Conservation (phyloP, 2,329 filamentous ascomycete genomes). For the Polytolypa hystricis region DNA sequence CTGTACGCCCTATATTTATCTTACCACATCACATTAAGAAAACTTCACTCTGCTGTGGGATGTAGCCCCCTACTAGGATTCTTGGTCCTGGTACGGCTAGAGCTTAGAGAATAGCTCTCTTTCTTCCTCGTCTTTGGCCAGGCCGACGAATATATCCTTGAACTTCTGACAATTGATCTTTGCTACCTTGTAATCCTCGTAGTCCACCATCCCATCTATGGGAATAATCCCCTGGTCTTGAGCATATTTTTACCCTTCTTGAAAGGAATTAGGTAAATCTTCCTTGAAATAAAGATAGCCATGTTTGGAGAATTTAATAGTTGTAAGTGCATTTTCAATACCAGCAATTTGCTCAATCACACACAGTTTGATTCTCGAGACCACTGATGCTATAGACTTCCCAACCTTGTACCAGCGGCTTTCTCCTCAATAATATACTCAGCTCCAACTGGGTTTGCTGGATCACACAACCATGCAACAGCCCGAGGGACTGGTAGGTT, state of each 20-base stretch:
- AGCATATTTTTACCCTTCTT: too few relatives aligned
- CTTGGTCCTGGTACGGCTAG: constrained; percentile 18
- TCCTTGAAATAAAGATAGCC: constrained; percentile 20
- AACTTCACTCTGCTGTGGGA: too few relatives aligned
- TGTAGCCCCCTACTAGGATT: too few relatives aligned
- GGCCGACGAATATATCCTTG: constrained; percentile 16
- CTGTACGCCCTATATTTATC: too few relatives aligned
- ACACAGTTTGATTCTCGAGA: constrained; percentile 14
- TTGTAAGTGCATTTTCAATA: constrained; percentile 18
- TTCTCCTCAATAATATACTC: constrained; percentile 23
- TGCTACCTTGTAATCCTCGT: constrained; percentile 20
- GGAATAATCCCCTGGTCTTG: constrained; percentile 19
- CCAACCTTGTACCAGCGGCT: constrained; percentile 18
- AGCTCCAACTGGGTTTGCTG: constrained; percentile 7
- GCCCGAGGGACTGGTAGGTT: constrained; percentile 13
- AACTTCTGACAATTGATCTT: constrained; percentile 14
- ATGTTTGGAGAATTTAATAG: constrained; percentile 16
- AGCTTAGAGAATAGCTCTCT: constrained; percentile 16
- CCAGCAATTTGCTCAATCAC: constrained; percentile 19
- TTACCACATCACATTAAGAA: too few relatives aligned
- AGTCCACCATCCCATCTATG: constrained; percentile 23
- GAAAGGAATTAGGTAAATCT: background rate
- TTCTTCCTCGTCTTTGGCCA: constrained; percentile 16
- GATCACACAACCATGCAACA: constrained; percentile 14
- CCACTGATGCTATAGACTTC: constrained; percentile 21